Evolutionary conservation across 2,329 filamentous ascomycete species (phyloP).

Genomic region (Sphaceloma murrayae): DNA sequence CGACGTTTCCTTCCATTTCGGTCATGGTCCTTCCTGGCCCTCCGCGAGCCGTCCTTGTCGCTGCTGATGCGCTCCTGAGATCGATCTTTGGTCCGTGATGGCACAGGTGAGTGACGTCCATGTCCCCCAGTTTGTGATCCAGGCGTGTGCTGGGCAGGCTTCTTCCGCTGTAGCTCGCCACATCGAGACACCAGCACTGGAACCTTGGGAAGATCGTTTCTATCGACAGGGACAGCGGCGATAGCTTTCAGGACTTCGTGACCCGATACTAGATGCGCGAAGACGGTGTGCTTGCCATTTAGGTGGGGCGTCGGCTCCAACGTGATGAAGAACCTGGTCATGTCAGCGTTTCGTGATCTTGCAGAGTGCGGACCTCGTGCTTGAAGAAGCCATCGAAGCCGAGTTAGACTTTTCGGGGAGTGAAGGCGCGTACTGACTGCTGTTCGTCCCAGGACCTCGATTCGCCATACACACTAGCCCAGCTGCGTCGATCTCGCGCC

Average conservation of each 20-base stretch:
- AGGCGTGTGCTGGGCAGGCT: conserved; percentile 15
- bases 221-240: conserved; percentile 31
- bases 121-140: no score
- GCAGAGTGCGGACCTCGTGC: no score
- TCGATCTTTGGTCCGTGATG: conserved; percentile 18
- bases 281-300: conserved; percentile 36
- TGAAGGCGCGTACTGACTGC: conserved; percentile 29
- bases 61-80: conserved; percentile 16
- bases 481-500: conserved; percentile 33
- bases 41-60: not conserved
- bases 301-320: conserved; percentile 32
- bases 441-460: conserved; percentile 33
- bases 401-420: no score
- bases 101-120: no score
- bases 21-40: not conserved
- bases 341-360: no score
- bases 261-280: conserved; percentile 32
- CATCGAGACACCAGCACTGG: conserved; percentile 31
- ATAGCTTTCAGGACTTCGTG: conserved; percentile 29
- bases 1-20: no score
- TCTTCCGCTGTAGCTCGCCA: conserved; percentile 33
- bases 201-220: conserved; percentile 29
- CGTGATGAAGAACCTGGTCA: conserved; percentile 34
- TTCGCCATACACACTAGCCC: conserved; percentile 36
- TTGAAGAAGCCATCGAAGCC: no score